Conservation (phyloP, 768 basidiomycete species). For the Tricholoma bakamatsutake region DNA sequence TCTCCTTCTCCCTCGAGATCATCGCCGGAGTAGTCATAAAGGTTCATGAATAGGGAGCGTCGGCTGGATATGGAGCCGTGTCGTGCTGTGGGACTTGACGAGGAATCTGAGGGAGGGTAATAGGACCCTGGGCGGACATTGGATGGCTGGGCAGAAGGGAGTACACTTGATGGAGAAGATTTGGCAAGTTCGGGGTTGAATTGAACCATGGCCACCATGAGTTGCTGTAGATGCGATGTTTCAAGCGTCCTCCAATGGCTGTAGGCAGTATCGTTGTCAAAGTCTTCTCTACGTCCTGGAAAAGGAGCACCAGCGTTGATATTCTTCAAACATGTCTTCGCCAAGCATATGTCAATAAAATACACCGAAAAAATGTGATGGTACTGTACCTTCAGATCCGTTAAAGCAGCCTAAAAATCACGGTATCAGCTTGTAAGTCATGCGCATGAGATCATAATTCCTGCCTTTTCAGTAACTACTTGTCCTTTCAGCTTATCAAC, state of each 20-base stretch:
- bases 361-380: conserved; percentile 7
- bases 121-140: conserved; percentile 51
- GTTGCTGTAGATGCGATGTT: conserved; percentile 77
- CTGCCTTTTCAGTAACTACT: conserved; percentile 69
- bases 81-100: conserved; percentile 33
- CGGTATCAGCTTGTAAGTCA: neutral
- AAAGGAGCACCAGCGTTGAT: conserved; percentile 80
- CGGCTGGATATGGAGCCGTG: conserved; percentile 64
- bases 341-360: conserved; percentile 6
- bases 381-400: conserved; percentile 70
- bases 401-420: conserved; percentile 62
- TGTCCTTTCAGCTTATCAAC: conserved; percentile 57
- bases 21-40: conserved; percentile 35
- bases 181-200: conserved; percentile 84
- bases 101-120: conserved; percentile 39
- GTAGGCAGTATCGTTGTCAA: conserved; percentile 78
- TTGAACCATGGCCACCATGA: conserved; percentile 83
- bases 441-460: conserved; percentile 5
- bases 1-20: conserved; percentile 31
- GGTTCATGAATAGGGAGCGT: conserved; percentile 45
- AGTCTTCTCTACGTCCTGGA: conserved; percentile 84
- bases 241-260: conserved; percentile 79
- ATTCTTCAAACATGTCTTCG: conserved; percentile 83
- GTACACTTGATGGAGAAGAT: conserved; percentile 56
- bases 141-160: conserved; percentile 39